Evolutionary conservation across 2,329 filamentous ascomycete genomes (phyloP).

Genomic region (Orbilia blumenaviensis): DNA sequence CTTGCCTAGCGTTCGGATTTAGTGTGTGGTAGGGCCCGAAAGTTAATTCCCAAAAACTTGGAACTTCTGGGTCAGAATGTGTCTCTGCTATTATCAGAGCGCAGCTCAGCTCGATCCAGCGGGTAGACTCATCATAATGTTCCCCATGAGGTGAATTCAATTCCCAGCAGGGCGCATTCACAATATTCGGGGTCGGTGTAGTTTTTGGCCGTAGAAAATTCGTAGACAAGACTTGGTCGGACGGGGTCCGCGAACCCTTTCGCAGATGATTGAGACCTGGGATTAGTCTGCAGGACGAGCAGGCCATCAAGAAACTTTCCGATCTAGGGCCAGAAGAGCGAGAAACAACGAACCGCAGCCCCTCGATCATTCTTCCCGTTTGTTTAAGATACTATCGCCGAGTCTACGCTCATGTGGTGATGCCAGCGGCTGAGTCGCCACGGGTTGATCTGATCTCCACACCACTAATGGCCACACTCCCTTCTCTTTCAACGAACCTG

Average conservation of each 20-base stretch:
- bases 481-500: neutral
- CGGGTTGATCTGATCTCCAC: conserved; percentile 34
- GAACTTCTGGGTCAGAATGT: no score
- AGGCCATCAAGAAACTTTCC: neutral
- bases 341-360: neutral
- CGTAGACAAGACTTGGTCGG: no score
- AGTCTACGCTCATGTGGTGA: neutral
- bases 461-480: no score
- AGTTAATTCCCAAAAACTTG: no score
- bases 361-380: neutral
- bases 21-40: no score
- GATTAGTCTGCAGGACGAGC: neutral
- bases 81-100: no score
- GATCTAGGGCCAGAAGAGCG: neutral
- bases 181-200: no score
- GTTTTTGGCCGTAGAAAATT: no score
- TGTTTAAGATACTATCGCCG: neutral
- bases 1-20: neutral
- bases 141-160: no score
- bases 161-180: no score
- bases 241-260: neutral
- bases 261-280: neutral
- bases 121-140: no score
- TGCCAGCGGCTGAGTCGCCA: conserved; percentile 38
- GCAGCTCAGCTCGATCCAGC: no score